Evolutionary conservation across 1,284 basidiomycete species (phyloP), one percentile per base, ranked within the genome.

Genomic region (Cerrena zonata): DNA sequence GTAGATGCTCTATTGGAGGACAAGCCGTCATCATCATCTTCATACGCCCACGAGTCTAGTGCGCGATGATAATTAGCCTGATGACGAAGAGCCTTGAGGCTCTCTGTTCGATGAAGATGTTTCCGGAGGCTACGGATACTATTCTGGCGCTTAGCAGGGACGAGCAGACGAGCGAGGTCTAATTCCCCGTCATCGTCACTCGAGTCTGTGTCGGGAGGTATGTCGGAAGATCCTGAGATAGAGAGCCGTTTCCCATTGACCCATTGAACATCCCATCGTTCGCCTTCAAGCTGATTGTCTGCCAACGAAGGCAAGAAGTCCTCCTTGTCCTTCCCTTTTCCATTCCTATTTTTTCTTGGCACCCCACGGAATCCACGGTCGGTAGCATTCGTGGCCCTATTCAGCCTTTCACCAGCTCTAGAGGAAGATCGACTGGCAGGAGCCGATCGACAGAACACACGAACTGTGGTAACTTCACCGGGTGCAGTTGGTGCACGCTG

Each of bases 121-220:
- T 70, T 77, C 46, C 84, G 71, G 50, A 86, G 65, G 61, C 82
- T 84, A 55, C 73, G 77, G 55, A 86, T 86, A 7, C 83, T 85
- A 52, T 82, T 75, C 60, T 86, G 86, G 27, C 86, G 72, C 60
- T 82, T 84, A 12, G 86, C 75, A 10, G 80, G 83, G n/a, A 84
- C 78, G 34, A 88, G 75, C 50, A 88, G 72, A 34, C 74, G 74
- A 7, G 84, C 80, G 38, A 88, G 72, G 58, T 84, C 77, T 34
- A 86, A 69, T 55, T 86, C 84, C 7, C 73, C 79, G 23, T 82
- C 83, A 1, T 82, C 82, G 13, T 79, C 79, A 21, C 69, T 69
- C 2, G 71, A 70, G 10, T 73, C 70, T 2, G 67, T 67, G 51
- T 72, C 64, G 52, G 68, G 61, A 23, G 67, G 56, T 26, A 64